Percentiles rank a stretch among this genome's conserved stretches.
phyloP scores from a whole-genome alignment of 768 basidiomycete genomes.

The Mycena pura region DNA sequence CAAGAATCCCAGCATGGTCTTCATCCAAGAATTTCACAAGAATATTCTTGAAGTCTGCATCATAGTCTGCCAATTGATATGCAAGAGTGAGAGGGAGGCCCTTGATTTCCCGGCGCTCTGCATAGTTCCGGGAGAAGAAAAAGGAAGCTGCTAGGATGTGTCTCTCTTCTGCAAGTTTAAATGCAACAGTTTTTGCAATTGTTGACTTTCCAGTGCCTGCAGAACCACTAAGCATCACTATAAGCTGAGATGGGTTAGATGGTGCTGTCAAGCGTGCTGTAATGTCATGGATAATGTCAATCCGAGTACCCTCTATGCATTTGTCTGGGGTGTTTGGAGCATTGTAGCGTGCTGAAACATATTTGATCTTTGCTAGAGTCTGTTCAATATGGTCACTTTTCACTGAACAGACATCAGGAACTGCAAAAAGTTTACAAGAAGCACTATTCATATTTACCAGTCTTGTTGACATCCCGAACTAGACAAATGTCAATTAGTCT shows the following conservation, averaged over 20 bases:
- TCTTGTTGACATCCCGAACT: background rate
- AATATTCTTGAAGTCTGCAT: background rate
- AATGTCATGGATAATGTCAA: conserved; percentile 2
- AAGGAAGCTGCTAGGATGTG: conserved; percentile 4
- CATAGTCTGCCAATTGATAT: background rate
- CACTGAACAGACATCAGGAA: background rate
- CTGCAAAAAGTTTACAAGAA: background rate
- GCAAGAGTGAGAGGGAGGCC: background rate
- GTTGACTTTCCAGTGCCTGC: too few species aligned
- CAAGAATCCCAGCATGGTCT: background rate
- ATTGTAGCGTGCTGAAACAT: background rate
- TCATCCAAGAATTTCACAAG: background rate
- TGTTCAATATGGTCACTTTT: background rate
- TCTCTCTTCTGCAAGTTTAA: background rate
- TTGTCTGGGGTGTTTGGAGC: too few species aligned
- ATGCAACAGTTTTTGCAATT: background rate
- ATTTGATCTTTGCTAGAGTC: background rate
- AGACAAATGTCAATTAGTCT: too few species aligned
- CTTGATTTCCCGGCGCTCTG: background rate
- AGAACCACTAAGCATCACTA: conserved; percentile 5
- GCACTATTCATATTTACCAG: background rate
- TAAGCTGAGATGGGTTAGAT: background rate
- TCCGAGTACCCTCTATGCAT: background rate
- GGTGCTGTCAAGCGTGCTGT: background rate
- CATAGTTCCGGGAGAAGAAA: background rate